Base-by-base conservation (phyloP, 495 filamentous ascomycete species). In the Penicillium salamii region DNA sequence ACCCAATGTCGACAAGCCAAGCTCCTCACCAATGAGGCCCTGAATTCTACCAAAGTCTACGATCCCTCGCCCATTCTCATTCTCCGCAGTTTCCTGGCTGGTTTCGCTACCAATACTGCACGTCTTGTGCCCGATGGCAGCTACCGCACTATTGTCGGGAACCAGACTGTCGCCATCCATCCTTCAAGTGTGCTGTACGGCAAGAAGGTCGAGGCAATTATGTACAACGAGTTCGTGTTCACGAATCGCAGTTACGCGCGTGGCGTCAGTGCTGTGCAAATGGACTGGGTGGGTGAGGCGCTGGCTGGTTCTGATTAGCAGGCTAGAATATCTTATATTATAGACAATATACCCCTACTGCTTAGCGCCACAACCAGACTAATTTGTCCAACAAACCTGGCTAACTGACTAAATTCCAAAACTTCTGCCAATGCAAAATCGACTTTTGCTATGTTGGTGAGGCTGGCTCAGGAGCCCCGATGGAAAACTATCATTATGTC, bases 161-260 rank as follows among this genome's bases (percentile, higher is more conserved):
- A 90, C 51, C 89, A 97, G 46, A 81, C 80, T 1, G 89, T 99
- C 7, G 82, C 88, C 0, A 88, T 99, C 20, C 95, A 99, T 62
- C 95, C 95, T 0, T 84, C 83, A 0, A 95, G 89, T 60, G 86
- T 88, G 2, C 62, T 99, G 5, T 89, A 89, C 59, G 89, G 92
- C 7, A 82, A 85, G 68, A 96, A 92, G 68, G 79, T 85, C 47
- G 92, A 97, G 74, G 92, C 90, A 0, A 93, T 99, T 56, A 84
- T 97, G 83, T 99, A 92, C 59, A 81, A 91, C 54, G 91, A 99
- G 65, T 91, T 93, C 67, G 91, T 99, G 2, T 97, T 88, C 63
- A 99, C 95, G 7, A 88, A 86, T 42, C 89, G 86, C 63, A 91
- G 85, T 57, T 99, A 95, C 70, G 95, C 88, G 12, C 86, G 90